Percentiles rank a stretch among this genome's conserved stretches.
phyloP scores from a whole-genome alignment of 2,329 filamentous ascomycete genomes.

The Colletotrichum somersetense region DNA sequence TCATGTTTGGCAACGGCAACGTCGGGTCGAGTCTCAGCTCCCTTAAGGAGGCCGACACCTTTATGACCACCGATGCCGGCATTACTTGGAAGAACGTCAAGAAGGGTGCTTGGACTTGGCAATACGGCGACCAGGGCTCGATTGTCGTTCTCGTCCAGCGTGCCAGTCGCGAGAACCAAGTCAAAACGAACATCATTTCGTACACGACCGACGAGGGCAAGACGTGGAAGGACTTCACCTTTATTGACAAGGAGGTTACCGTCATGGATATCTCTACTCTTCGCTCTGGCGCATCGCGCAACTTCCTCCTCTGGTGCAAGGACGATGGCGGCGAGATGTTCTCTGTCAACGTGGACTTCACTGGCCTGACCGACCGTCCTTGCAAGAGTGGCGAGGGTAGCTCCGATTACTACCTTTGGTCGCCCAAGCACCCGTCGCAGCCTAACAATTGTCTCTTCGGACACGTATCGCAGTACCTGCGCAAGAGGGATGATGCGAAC shows the following conservation, averaged over 20 bases:
- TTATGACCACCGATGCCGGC: constrained; percentile 92
- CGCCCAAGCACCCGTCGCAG: constrained; percentile 83
- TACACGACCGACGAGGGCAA: constrained; percentile 87
- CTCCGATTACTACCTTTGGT: constrained; percentile 82
- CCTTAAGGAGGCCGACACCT: constrained; percentile 84
- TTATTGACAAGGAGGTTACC: constrained; percentile 77
- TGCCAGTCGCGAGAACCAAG: constrained; percentile 72
- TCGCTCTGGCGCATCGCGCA: constrained; percentile 88
- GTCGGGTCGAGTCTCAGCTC: constrained; percentile 78
- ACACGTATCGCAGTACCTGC: constrained; percentile 88
- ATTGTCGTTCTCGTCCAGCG: constrained; percentile 90
- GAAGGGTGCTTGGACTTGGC: constrained; percentile 92
- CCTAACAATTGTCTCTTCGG: constrained; percentile 90
- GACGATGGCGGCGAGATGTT: constrained; percentile 68
- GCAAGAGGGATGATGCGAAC: constrained; percentile 82
- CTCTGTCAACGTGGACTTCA: constrained; percentile 90
- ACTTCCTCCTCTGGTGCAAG: constrained; percentile 91
- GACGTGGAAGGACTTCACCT: constrained; percentile 82
- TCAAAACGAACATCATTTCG: constrained; percentile 76
- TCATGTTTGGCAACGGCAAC: constrained; percentile 94
- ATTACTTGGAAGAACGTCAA: constrained; percentile 87
- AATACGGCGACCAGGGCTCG: constrained; percentile 94
- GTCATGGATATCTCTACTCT: constrained; percentile 89
- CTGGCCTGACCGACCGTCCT: constrained; percentile 77
- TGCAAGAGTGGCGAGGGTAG: constrained; percentile 77